Percentiles rank a stretch among this genome's conserved stretches.
phyloP scores from a whole-genome alignment of 805 yeast genomes.

The Brettanomyces custersianus region DNA sequence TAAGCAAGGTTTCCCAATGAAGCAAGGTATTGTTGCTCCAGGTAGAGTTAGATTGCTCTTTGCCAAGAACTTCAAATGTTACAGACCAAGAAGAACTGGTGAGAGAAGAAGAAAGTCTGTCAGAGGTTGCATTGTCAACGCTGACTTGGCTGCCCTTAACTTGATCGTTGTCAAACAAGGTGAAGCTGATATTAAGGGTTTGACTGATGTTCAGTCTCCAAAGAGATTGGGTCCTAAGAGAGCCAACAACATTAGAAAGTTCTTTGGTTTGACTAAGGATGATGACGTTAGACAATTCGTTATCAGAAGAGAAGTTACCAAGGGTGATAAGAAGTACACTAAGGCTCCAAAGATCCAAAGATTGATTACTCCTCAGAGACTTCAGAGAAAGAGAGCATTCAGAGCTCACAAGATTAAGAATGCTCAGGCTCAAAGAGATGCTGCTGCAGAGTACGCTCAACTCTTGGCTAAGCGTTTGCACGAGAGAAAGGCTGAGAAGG shows the following conservation, averaged over 20 bases:
- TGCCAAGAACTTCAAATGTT: slow-evolving; percentile 92
- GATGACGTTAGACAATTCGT: slow-evolving; percentile 88
- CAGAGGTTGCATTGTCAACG: slow-evolving; percentile 98
- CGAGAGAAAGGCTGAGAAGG: slow-evolving; percentile 97
- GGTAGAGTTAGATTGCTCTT: slow-evolving; percentile 96
- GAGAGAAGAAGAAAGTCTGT: slow-evolving; percentile 99
- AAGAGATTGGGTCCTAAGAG: slow-evolving; percentile 99
- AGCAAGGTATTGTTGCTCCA: slow-evolving; percentile 99
- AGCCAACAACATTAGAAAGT: slow-evolving; percentile 99
- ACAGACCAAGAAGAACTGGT: slow-evolving; percentile 99
- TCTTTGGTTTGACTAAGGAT: slow-evolving; percentile 95
- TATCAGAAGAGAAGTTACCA: slow-evolving; percentile 95
- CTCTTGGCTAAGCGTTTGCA: slow-evolving; percentile 95
- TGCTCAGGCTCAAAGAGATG: slow-evolving; percentile 99
- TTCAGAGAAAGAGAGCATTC: slow-evolving; percentile 98
- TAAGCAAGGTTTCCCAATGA: slow-evolving; percentile 99
- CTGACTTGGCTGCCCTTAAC: slow-evolving; percentile 93
- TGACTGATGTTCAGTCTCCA: slow-evolving; percentile 91
- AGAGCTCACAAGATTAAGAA: slow-evolving; percentile 88
- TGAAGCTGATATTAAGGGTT: slow-evolving; percentile 90
- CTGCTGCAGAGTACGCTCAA: slow-evolving; percentile 99
- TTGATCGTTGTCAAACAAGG: slow-evolving; percentile 95
- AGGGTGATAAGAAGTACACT: slow-evolving; percentile 97
- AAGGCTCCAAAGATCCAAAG: slow-evolving; percentile 99
- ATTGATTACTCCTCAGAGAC: slow-evolving; percentile 96